Conservation (phyloP, 23 red algal species). For the Gracilaria gracilis region DNA sequence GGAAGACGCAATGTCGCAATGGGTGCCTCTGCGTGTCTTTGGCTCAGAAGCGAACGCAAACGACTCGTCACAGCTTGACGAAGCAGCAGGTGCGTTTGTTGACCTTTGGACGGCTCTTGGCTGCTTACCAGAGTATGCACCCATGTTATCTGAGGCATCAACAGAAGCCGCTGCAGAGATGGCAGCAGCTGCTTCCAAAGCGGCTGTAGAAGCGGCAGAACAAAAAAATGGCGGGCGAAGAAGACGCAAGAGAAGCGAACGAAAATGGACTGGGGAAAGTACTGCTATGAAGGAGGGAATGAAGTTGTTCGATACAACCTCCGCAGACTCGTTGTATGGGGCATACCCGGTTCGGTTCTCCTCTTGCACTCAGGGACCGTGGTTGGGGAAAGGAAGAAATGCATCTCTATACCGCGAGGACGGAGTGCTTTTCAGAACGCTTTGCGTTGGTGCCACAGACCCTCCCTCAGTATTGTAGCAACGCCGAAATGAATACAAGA, state of each 20-base stretch:
- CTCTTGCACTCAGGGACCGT: constrained; percentile 60
- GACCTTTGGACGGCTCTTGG: constrained; percentile 72
- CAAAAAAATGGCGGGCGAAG: constrained; percentile 47
- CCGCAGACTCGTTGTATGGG: constrained; percentile 73
- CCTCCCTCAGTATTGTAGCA: constrained; percentile 74
- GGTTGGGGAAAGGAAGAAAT: constrained; percentile 69
- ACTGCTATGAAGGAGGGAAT: constrained; percentile 52
- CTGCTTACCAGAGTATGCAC: constrained; percentile 79
- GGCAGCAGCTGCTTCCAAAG: constrained; percentile 60
- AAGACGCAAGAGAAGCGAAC: constrained; percentile 29
- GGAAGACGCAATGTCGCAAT: constrained; percentile 75
- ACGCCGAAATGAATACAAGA: constrained; percentile 71
- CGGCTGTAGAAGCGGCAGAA: constrained; percentile 51
- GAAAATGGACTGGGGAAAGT: background rate
- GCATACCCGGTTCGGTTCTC: constrained; percentile 81
- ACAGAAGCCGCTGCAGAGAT: constrained; percentile 83
- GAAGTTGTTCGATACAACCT: constrained; percentile 71
- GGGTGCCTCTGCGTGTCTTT: constrained; percentile 68
- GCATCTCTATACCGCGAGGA: constrained; percentile 73
- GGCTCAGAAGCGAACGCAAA: constrained; percentile 31
- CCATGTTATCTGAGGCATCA: constrained; percentile 71
- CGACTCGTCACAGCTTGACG: constrained; percentile 23
- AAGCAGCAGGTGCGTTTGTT: constrained; percentile 71
- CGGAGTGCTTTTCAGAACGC: constrained; percentile 71
- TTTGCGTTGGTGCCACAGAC: constrained; percentile 81